These are phyloP conservation scores for Vachellia collinsii DNA, from an alignment of 306 rosid species.

Conservation along the genomic window DNA sequence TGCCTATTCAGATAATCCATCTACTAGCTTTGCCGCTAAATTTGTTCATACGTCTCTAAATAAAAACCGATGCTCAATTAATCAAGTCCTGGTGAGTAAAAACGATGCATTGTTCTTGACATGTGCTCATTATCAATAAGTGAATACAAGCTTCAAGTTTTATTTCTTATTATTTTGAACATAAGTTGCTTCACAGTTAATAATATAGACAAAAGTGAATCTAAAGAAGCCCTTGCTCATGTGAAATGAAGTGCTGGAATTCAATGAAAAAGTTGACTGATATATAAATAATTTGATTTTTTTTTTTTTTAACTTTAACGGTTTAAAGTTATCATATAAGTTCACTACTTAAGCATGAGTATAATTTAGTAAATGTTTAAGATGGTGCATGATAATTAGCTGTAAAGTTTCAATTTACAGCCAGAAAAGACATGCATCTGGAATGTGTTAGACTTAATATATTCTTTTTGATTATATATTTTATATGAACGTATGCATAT, in stretches of 20 bases:
- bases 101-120: conserved; percentile 22
- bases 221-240: not conserved
- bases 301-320: too few relatives aligned
- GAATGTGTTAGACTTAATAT: not conserved
- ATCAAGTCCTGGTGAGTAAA: conserved; percentile 87
- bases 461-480: not conserved
- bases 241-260: not conserved
- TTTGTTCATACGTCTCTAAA: conserved; percentile 95
- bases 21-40: conserved; percentile 92
- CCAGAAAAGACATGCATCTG: not conserved
- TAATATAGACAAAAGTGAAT: not conserved
- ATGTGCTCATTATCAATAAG: conserved; percentile 25
- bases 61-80: conserved; percentile 92
- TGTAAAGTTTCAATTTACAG: not conserved
- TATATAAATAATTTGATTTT: not conserved
- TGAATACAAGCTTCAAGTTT: conserved; percentile 12
- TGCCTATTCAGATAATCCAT: conserved; percentile 93
- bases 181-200: not conserved
- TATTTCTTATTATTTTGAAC: conserved; percentile 17
- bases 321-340: not conserved
- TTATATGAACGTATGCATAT: not conserved
- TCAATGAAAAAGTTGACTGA: not conserved
- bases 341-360: not conserved
- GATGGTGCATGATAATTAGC: not conserved
- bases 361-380: not conserved